These are phyloP conservation scores for Neofusicoccum ribis DNA, from an alignment of 2,329 filamentous ascomycete species.

Conservation along the genomic window DNA sequence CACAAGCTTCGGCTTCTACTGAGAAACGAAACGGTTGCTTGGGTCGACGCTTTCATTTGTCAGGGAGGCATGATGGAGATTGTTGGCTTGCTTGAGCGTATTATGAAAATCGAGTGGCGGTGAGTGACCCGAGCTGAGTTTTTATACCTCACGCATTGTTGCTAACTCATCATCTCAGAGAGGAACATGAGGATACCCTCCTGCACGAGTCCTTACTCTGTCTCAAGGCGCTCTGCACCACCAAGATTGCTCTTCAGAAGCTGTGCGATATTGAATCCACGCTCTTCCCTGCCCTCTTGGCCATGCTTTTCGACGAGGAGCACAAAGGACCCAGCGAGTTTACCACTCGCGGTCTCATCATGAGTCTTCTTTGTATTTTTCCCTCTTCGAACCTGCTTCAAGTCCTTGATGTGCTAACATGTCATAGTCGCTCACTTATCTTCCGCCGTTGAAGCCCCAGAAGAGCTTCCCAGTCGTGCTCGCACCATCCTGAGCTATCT, in stretches of 20 bases:
- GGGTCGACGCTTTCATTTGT: slow-evolving; percentile 89
- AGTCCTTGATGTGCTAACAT: not conserved
- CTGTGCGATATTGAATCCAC: slow-evolving; percentile 76
- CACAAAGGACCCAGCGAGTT: slow-evolving; percentile 98
- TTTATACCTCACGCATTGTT: slow-evolving; percentile 29
- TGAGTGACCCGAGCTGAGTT: slow-evolving; percentile 36
- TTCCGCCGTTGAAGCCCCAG: slow-evolving; percentile 43
- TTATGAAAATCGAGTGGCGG: slow-evolving; percentile 96
- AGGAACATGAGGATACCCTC: slow-evolving; percentile 92
- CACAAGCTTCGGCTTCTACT: slow-evolving; percentile 89
- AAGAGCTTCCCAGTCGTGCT: slow-evolving; percentile 68
- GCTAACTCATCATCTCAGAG: slow-evolving; percentile 51
- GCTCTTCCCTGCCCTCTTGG: slow-evolving; percentile 81
- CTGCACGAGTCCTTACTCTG: slow-evolving; percentile 91
- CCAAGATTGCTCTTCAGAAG: slow-evolving; percentile 78
- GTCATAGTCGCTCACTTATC: slow-evolving; percentile 76
- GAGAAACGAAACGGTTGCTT: slow-evolving; percentile 91
- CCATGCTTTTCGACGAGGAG: slow-evolving; percentile 95
- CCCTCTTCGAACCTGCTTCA: not conserved
- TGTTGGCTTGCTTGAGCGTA: slow-evolving; percentile 81
- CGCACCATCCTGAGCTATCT: slow-evolving; percentile 75
- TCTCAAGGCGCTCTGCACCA: slow-evolving; percentile 91
- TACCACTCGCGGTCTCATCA: slow-evolving; percentile 86
- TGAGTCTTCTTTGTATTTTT: slow-evolving; percentile 70
- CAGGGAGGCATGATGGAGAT: slow-evolving; percentile 93